Percentiles rank a stretch among this genome's conserved stretches.
These are phyloP conservation scores for Entelexis paramagnoliae DNA, from an alignment of 1,139 yeast genomes.

Conservation along the genomic window DNA sequence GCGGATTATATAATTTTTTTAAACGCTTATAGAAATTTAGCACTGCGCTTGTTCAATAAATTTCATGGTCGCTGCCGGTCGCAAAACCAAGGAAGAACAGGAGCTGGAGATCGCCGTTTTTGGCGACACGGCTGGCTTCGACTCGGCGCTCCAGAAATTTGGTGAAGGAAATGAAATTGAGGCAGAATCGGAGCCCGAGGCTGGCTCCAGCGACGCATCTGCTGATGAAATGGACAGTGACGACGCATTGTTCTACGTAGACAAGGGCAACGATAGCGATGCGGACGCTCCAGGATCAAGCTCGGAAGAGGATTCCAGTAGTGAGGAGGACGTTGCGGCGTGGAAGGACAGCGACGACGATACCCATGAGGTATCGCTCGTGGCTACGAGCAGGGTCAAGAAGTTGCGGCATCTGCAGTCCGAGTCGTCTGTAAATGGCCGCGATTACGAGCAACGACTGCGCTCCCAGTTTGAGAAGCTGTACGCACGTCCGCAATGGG, in stretches of 20 bases:
- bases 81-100: conserved; percentile 47
- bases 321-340: conserved; percentile 41
- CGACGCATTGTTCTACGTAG: conserved; percentile 29
- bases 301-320: conserved; percentile 30
- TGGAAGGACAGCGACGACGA: conserved; percentile 97
- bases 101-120: conserved; percentile 74
- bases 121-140: conserved; percentile 63
- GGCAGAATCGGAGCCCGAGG: conserved; percentile 14
- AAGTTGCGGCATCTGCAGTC: conserved; percentile 58
- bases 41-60: background rate
- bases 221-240: conserved; percentile 26
- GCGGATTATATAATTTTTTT: conserved; percentile 18
- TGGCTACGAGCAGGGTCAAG: conserved; percentile 49
- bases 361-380: conserved; percentile 49
- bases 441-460: conserved; percentile 57
- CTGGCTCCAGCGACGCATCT: background rate
- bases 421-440: conserved; percentile 55
- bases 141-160: conserved; percentile 39
- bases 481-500: conserved; percentile 87
- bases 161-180: conserved; percentile 37
- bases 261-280: conserved; percentile 32
- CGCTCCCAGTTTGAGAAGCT: conserved; percentile 78
- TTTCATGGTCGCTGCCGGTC: conserved; percentile 1
- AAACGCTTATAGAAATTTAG: background rate
- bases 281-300: conserved; percentile 21